phyloP scores from a whole-genome alignment of 1,284 basidiomycete species.

The Coniophora puteana region DNA sequence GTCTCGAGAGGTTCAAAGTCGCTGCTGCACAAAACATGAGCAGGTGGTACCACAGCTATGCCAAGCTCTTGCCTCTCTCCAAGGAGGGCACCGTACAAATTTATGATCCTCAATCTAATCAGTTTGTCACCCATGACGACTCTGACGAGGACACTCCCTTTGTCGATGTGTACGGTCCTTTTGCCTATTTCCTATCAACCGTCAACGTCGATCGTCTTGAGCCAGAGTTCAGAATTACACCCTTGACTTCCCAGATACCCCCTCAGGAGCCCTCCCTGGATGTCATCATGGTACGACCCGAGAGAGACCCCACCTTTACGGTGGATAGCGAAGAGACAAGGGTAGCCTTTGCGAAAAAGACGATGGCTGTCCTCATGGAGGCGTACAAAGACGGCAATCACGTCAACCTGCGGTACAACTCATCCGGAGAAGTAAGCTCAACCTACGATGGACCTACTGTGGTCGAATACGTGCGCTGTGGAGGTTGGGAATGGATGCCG shows the following conservation, averaged over 20 bases:
- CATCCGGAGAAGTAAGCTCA: slow-evolving; percentile 39
- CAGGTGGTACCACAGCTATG: slow-evolving; percentile 67
- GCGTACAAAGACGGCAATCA: slow-evolving; percentile 79
- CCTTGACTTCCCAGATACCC: slow-evolving; percentile 32
- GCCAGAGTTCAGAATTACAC: slow-evolving; percentile 56
- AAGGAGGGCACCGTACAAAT: slow-evolving; percentile 43
- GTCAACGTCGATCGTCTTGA: slow-evolving; percentile 85
- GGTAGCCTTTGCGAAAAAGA: slow-evolving; percentile 42
- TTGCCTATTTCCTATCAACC: slow-evolving; percentile 81
- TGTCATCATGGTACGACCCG: slow-evolving; percentile 79
- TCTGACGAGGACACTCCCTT: slow-evolving; percentile 30
- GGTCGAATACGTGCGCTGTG: slow-evolving; percentile 80
- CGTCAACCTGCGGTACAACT: slow-evolving; percentile 53
- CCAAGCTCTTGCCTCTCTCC: slow-evolving; percentile 48
- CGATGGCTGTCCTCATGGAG: slow-evolving; percentile 49
- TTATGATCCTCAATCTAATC: slow-evolving; percentile 51
- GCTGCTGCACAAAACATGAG: slow-evolving; percentile 77
- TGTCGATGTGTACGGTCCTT: slow-evolving; percentile 69
- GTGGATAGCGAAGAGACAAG: slow-evolving; percentile 40
- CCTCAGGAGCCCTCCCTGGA: slow-evolving; percentile 56
- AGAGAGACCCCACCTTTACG: slow-evolving; percentile 52
- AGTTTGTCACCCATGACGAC: slow-evolving; percentile 47
- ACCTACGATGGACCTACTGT: slow-evolving; percentile 50
- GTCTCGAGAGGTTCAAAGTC: slow-evolving; percentile 82
- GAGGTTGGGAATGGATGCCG: slow-evolving; percentile 83